phyloP scores from a whole-genome alignment of 495 filamentous ascomycete genomes.

The Gamarada debralockiae region DNA sequence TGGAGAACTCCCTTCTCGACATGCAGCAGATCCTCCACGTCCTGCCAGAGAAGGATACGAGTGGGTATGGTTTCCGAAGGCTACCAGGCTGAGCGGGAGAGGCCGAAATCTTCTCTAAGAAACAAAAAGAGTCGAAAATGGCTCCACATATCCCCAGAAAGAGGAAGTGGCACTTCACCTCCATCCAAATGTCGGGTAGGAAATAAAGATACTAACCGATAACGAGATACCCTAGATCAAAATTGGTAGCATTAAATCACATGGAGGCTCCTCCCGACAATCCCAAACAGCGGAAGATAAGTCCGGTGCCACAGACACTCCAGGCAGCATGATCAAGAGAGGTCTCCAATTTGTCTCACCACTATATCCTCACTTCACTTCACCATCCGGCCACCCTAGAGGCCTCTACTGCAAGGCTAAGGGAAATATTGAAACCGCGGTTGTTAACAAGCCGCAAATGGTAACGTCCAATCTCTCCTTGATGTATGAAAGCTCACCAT shows the following conservation, averaged over 20 bases:
- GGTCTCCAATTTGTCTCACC: not conserved
- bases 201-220: not conserved
- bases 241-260: not conserved
- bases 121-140: constrained; percentile 6
- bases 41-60: constrained; percentile 44
- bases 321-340: not conserved
- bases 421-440: not conserved
- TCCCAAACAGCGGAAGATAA: not conserved
- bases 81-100: constrained; percentile 50
- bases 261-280: not conserved
- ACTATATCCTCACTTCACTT: not conserved
- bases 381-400: not conserved
- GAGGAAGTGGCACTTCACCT: not conserved
- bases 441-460: constrained; percentile 8
- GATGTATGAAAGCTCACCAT: constrained; percentile 2
- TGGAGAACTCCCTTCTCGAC: not conserved
- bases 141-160: constrained; percentile 23
- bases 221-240: not conserved
- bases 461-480: not conserved
- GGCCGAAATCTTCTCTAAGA: not conserved
- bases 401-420: constrained; percentile 19
- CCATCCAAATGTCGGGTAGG: not conserved
- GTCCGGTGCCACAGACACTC: not conserved
- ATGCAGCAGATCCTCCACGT: constrained; percentile 40
- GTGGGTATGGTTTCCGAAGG: constrained; percentile 56